Conservation (phyloP, 1,284 basidiomycete species). For the Termitomyces sp. region DNA sequence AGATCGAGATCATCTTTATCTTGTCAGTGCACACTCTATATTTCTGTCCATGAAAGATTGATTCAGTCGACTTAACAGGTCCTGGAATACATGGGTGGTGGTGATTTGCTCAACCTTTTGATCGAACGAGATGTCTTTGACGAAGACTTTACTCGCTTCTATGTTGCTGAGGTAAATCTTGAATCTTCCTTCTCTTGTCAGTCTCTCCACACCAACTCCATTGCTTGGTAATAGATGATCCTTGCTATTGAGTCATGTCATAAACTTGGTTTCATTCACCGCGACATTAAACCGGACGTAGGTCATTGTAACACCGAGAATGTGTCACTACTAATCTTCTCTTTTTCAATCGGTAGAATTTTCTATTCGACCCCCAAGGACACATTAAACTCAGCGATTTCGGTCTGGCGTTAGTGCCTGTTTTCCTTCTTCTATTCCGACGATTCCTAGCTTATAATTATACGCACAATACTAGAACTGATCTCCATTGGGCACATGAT, state of each 20-base stretch:
- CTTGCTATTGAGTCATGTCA: constrained; percentile 95
- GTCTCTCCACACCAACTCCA: constrained; percentile 15
- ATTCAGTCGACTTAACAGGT: constrained; percentile 68
- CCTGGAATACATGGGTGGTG: constrained; percentile 92
- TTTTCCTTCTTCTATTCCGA: constrained; percentile 12
- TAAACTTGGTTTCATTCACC: constrained; percentile 92
- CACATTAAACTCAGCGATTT: constrained; percentile 96
- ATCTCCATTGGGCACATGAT: constrained; percentile 90
- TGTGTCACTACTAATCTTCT: neutral
- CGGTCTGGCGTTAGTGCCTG: constrained; percentile 76
- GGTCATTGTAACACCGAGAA: constrained; percentile 26
- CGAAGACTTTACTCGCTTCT: constrained; percentile 92
- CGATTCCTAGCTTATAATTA: constrained; percentile 11
- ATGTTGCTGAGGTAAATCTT: constrained; percentile 78
- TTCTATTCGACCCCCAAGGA: constrained; percentile 88
- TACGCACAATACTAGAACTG: constrained; percentile 47
- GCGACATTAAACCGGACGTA: constrained; percentile 94
- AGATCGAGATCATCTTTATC: constrained; percentile 88
- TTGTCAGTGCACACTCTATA: constrained; percentile 52
- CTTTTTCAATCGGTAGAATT: constrained; percentile 60
- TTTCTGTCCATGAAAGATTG: constrained; percentile 22
- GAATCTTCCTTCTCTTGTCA: constrained; percentile 11
- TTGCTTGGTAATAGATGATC: constrained; percentile 66
- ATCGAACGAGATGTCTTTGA: constrained; percentile 93
- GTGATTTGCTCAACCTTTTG: constrained; percentile 91